Conservation (phyloP, 345 rosid genomes). For the Luvunga scandens region DNA sequence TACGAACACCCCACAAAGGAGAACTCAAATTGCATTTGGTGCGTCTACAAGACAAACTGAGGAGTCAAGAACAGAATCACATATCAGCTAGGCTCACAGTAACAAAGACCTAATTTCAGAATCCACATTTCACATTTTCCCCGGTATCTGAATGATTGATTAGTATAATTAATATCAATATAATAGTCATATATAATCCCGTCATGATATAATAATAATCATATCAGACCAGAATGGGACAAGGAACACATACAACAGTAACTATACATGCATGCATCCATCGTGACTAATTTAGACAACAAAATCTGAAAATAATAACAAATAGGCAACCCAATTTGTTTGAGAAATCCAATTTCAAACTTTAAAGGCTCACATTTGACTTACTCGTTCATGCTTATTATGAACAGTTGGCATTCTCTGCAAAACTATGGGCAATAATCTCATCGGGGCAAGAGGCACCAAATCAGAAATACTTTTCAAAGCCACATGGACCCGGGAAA, state of each 20-base stretch:
- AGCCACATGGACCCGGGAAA: constrained; percentile 69
- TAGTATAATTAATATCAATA: not conserved
- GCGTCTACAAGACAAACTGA: not conserved
- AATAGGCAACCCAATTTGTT: not conserved
- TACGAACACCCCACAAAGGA: not conserved
- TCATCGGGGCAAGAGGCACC: constrained; percentile 75
- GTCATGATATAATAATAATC: no score
- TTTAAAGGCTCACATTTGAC: constrained; percentile 20
- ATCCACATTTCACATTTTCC: not conserved
- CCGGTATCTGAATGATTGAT: not conserved
- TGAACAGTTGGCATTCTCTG: constrained; percentile 54
- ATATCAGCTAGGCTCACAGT: not conserved
- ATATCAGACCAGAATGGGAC: not conserved
- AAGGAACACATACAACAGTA: not conserved
- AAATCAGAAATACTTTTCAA: constrained; percentile 49
- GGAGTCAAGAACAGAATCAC: not conserved
- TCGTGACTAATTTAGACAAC: not conserved
- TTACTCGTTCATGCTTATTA: constrained; percentile 43
- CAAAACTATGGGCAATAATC: constrained; percentile 50
- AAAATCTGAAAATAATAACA: not conserved
- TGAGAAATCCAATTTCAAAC: not conserved
- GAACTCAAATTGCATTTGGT: not conserved
- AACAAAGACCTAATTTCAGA: not conserved
- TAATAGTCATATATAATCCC: not conserved
- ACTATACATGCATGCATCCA: not conserved